Base-by-base conservation (phyloP, 2,329 filamentous ascomycete genomes). In the Alternaria tenuissima region DNA sequence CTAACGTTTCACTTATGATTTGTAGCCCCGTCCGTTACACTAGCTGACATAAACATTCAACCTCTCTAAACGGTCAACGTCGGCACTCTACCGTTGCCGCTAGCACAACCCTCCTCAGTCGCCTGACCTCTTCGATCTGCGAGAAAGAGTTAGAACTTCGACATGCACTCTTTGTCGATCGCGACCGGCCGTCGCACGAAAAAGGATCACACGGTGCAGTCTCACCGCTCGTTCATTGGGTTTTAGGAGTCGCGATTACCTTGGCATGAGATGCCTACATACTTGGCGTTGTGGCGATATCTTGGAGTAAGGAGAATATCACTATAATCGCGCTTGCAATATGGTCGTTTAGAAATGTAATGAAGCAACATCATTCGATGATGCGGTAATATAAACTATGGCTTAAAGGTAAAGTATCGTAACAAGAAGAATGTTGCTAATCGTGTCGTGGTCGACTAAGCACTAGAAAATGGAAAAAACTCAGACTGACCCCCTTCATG, bases 51-150 rank as follows among this genome's bases (percentile, higher is more conserved):
- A 47, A 28, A 18, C 18, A 41, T 20, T 34, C 41, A 16, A 28
- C 18, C 9, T 47, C 42, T 24, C 20, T 41, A 32, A 20, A 26
- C 55, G 34, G 41, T 55, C 41, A 58, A 54, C 16, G 16, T 58
- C 55, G 49, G 55, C 49, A 54, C 30, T 18, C 16, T 24, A 26
- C 41, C 14, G 49, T 49, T 24, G 49, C 18, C 30, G 30, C 30
- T 32, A n/a, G 20, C 24, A 41, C 26, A 26, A 34, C 32, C 20
- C 34, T 54, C 20, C 16, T 28, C 24, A 42, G 7, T 57, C 55
- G 48, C 32, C 55, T 58, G 55, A 54, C 42, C 42, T 54, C 26
- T 7, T 32, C 47, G 34, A 44, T 32, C 20, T 32, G 41, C 42
- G 30, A 12, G 14, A 12, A 38, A 11, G 16, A 38, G 34, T 36